These are phyloP conservation scores for Yamadazyma trypodendri DNA, from an alignment of 1,139 yeast genomes.

Conservation along the genomic window DNA sequence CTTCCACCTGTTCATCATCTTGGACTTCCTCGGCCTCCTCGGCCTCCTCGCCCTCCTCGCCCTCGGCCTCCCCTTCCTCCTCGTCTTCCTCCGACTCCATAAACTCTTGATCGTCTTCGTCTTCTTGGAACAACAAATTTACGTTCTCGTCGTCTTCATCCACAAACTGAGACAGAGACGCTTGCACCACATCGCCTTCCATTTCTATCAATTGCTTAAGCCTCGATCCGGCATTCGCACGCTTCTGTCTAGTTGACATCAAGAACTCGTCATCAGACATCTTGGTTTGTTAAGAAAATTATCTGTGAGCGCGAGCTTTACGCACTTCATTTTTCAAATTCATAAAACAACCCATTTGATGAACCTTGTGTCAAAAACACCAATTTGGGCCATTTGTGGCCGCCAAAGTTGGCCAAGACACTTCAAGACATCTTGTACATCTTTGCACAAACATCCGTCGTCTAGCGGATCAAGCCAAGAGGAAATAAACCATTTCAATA, in stretches of 20 bases:
- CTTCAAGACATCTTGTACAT: neutral
- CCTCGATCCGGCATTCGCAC: conserved; percentile 90
- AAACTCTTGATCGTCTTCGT: conserved; percentile 88
- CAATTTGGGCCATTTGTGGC: neutral
- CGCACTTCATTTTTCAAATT: too few species aligned
- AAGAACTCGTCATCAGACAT: conserved; percentile 43
- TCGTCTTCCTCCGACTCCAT: conserved; percentile 34
- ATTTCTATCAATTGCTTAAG: conserved; percentile 70
- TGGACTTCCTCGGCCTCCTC: conserved; percentile 22
- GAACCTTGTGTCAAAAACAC: neutral
- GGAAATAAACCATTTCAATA: conserved; percentile 79
- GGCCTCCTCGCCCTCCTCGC: conserved; percentile 20
- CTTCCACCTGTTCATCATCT: conserved; percentile 30
- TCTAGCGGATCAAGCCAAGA: conserved; percentile 35
- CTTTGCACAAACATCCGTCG: conserved; percentile 1
- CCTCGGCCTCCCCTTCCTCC: conserved; percentile 28
- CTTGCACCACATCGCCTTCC: conserved; percentile 39
- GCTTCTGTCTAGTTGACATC: conserved; percentile 70
- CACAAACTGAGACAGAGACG: conserved; percentile 24
- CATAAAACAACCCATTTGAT: neutral
- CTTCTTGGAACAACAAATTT: conserved; percentile 76
- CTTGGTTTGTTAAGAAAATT: too few species aligned
- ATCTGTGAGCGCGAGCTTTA: too few species aligned
- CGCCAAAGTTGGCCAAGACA: neutral
- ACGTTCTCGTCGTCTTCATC: conserved; percentile 73